phyloP scores from a whole-genome alignment of 257 asterid species.

The Solanum arcanum region DNA sequence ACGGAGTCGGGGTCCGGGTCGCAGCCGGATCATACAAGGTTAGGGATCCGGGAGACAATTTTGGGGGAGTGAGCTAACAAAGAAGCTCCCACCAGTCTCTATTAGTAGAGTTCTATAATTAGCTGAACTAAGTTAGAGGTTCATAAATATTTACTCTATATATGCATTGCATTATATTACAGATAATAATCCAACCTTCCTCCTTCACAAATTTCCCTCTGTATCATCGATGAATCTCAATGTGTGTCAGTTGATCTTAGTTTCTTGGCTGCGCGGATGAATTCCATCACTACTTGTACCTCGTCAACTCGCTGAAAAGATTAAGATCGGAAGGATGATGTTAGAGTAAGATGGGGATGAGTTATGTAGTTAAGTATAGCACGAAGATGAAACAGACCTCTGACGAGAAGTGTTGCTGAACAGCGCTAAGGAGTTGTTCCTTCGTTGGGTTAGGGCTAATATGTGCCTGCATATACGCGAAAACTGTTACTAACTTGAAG shows the following conservation, averaged over 20 bases:
- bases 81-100: conserved; percentile 28
- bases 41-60: conserved; percentile 16
- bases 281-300: conserved; percentile 65
- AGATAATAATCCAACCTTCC: conserved; percentile 2
- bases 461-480: conserved; percentile 30
- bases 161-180: conserved; percentile 18
- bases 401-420: conserved; percentile 66
- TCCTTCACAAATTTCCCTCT: not conserved
- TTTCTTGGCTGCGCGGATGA: conserved; percentile 64
- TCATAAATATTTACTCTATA: conserved; percentile 15
- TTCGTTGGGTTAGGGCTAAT: conserved; percentile 48
- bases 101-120: conserved; percentile 33
- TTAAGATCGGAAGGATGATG: not conserved
- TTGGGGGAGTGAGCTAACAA: conserved; percentile 13
- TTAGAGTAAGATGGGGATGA: not conserved
- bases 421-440: conserved; percentile 52
- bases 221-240: conserved; percentile 17
- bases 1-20: not conserved
- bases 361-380: not conserved
- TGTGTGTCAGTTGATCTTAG: conserved; percentile 26
- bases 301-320: conserved; percentile 60
- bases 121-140: conserved; percentile 33
- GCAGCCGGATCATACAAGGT: conserved; percentile 22
- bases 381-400: conserved; percentile 31
- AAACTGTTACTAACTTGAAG: not conserved